These are phyloP conservation scores for Cercospora citrullina DNA, from an alignment of 2,329 filamentous ascomycete species.

Conservation along the genomic window DNA sequence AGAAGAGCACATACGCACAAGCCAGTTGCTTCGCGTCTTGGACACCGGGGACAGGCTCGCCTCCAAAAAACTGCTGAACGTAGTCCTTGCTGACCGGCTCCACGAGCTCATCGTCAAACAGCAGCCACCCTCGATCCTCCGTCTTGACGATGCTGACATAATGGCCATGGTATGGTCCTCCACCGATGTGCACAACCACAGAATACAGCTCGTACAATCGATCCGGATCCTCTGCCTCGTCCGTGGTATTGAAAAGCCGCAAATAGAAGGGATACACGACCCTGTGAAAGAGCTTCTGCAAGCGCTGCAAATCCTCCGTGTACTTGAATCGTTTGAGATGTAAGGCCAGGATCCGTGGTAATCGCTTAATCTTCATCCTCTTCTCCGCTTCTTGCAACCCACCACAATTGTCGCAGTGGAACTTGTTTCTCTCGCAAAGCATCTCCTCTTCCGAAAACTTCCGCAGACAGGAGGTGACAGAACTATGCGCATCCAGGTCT, in stretches of 20 bases:
- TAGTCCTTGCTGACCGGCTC: constrained; percentile 97
- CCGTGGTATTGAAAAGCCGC: constrained; percentile 94
- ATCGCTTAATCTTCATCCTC: constrained; percentile 96
- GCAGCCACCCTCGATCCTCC: constrained; percentile 87
- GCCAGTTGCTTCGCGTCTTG: constrained; percentile 66
- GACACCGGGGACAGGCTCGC: constrained; percentile 55
- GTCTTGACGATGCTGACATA: constrained; percentile 99
- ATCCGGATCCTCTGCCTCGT: constrained; percentile 91
- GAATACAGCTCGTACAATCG: constrained; percentile 94
- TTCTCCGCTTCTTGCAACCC: constrained; percentile 97
- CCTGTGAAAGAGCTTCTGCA: constrained; percentile 95
- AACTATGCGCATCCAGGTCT: constrained; percentile 91
- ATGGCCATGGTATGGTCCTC: constrained; percentile 94
- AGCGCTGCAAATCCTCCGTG: constrained; percentile 86
- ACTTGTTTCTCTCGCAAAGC: constrained; percentile 97
- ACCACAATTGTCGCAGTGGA: constrained; percentile 96
- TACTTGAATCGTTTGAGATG: constrained; percentile 98
- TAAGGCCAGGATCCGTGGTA: constrained; percentile 86
- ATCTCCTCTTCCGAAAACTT: constrained; percentile 99
- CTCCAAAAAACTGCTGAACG: constrained; percentile 95
- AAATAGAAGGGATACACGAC: constrained; percentile 97
- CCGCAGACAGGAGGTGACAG: constrained; percentile 88
- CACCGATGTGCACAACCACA: constrained; percentile 94
- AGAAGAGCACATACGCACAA: constrained; percentile 95
- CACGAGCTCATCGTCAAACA: constrained; percentile 98